Base-by-base conservation (phyloP, 495 filamentous ascomycete genomes). In the Sabuloglossum arenarium region DNA sequence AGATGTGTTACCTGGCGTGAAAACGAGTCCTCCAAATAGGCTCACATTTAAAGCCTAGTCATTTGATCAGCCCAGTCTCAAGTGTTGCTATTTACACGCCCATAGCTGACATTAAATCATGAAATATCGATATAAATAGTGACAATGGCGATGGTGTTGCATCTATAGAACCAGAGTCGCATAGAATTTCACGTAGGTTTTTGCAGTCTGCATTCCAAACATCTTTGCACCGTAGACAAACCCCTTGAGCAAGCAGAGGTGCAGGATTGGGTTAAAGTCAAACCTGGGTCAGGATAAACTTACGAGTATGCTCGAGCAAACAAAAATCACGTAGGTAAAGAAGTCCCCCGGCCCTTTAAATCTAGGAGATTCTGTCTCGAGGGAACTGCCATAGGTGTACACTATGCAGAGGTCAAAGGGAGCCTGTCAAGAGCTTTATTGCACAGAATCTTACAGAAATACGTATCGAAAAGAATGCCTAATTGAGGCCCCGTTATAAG, bases 111-210 rank as follows among this genome's bases (percentile, higher is more conserved):
- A 19, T 21, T 23, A 58, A 62, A 25, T 27, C 32, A 53, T 56
- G 31, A 32, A 9, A 14, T 16, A 43, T 50, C 30, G 37, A 57
- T 52, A 30, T 29, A 21, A 56, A 58, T 31, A 57, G 43, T 58
- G 39, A 53, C 56, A 61, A 62, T 57, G 53, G 45, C 43, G 60
- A 68, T 45, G 21, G 3, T 12, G 6, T 43, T 43, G 34, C 69
- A 86, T 95, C 86, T 95, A 94, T 86, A 87, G 85, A 79, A 80
- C 79, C 76, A 76, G 71, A 84, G 89, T 78, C 79, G 80, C 86
- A 83, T 66, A 64, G 68, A 71, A 68, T 60, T 73, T 79, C 78
- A 71, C 70, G 72, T 68, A 70, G 75, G 81, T 76, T 82, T 85
- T 89, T 86, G 86, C 82, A 86, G 74, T 68, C 62, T 77, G 76